These are phyloP conservation scores for Spathaspora sp. DNA, from an alignment of 805 yeast species.

Conservation along the genomic window DNA sequence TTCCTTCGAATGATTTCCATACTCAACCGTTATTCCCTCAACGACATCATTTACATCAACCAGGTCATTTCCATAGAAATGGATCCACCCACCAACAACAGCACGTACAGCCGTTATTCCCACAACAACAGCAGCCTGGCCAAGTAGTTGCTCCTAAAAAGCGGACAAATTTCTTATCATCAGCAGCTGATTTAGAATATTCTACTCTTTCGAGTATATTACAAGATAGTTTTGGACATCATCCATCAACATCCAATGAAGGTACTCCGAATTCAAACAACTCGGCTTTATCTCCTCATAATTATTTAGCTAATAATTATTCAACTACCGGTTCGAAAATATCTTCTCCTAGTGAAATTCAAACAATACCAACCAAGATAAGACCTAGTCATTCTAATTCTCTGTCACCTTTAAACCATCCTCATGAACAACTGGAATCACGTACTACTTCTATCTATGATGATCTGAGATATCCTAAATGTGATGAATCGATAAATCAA, in stretches of 20 bases:
- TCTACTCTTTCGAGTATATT: slow-evolving; percentile 64
- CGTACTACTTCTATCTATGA: slow-evolving; percentile 12
- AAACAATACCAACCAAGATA: not conserved
- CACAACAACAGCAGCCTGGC: not conserved
- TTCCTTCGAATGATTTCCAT: slow-evolving; percentile 3
- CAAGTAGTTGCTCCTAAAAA: slow-evolving; percentile 6
- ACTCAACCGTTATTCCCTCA: not conserved
- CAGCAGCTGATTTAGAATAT: slow-evolving; percentile 73
- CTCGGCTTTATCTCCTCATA: slow-evolving; percentile 31
- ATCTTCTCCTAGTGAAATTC: not conserved
- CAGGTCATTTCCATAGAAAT: not conserved
- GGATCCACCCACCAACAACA: slow-evolving; percentile 4
- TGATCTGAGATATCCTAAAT: slow-evolving; percentile 33
- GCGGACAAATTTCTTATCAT: slow-evolving; percentile 53
- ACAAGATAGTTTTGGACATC: slow-evolving; percentile 40
- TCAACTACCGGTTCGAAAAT: not conserved
- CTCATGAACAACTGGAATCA: not conserved
- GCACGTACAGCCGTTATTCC: not conserved
- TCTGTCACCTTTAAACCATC: slow-evolving; percentile 2
- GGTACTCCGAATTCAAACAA: slow-evolving; percentile 35
- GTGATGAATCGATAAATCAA: slow-evolving; percentile 62
- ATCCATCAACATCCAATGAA: slow-evolving; percentile 28
- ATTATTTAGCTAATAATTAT: slow-evolving; percentile 4
- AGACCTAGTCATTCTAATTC: not conserved
- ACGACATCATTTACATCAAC: slow-evolving; percentile 1